A percentile compares a stretch with the other conserved stretches of the same genome.
Evolutionary conservation across 139 green algal genomes (phyloP).

Genomic region (Parachlorella kessleri): DNA sequence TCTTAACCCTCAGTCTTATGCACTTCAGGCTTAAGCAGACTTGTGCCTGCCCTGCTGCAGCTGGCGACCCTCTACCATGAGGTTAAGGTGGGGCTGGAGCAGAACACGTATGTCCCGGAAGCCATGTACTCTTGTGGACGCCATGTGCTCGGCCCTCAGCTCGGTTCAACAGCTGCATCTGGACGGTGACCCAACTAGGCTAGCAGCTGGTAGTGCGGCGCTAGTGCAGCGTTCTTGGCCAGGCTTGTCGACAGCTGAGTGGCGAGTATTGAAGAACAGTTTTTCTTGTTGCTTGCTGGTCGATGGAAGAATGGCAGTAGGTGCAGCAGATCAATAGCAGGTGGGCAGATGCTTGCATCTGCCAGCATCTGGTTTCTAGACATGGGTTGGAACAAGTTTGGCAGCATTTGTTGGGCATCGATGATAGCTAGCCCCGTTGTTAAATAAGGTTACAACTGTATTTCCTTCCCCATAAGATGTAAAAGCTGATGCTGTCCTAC

Average conservation of each 20-base stretch:
- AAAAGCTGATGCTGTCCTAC: too few relatives aligned
- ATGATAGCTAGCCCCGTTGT: too few relatives aligned
- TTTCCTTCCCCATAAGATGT: too few relatives aligned
- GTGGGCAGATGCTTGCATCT: background rate
- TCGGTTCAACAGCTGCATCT: background rate
- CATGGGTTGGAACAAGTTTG: background rate
- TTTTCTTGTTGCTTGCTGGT: background rate
- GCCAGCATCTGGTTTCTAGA: background rate
- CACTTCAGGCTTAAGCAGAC: too few relatives aligned
- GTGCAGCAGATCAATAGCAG: background rate
- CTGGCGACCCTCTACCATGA: constrained; percentile 41
- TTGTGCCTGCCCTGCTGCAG: constrained; percentile 9
- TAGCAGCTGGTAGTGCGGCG: background rate
- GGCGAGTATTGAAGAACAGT: too few relatives aligned
- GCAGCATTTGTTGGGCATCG: background rate
- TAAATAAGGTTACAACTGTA: too few relatives aligned
- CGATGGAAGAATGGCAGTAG: background rate
- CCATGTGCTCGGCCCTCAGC: constrained; percentile 29
- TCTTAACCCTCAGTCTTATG: too few relatives aligned
- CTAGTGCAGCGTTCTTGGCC: background rate
- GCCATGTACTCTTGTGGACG: constrained; percentile 41
- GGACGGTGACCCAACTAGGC: too few relatives aligned
- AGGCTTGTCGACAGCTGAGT: background rate
- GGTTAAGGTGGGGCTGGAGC: constrained; percentile 34
- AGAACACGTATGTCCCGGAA: constrained; percentile 29